These are phyloP conservation scores for Talaromyces sp. DNA, from an alignment of 2,329 filamentous ascomycete genomes.

Conservation along the genomic window DNA sequence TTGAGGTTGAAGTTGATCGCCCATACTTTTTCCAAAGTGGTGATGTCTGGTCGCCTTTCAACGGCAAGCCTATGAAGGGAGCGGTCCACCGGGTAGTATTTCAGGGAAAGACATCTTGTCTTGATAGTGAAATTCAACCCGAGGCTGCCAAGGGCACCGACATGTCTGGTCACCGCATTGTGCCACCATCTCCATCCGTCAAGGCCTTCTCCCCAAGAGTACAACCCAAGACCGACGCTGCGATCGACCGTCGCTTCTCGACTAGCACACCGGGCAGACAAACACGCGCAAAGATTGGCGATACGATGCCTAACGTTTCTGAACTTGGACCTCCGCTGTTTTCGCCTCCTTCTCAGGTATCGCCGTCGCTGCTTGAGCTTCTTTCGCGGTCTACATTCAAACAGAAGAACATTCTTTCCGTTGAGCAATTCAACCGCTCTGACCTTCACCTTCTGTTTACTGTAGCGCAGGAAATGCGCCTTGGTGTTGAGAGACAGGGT, in stretches of 20 bases:
- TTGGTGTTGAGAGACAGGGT: slow-evolving; percentile 88
- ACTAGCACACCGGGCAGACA: slow-evolving; percentile 32
- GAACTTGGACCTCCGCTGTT: slow-evolving; percentile 38
- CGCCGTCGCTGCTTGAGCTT: slow-evolving; percentile 61
- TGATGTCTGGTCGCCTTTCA: slow-evolving; percentile 64
- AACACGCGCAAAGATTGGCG: slow-evolving; percentile 20
- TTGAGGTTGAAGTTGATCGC: slow-evolving; percentile 72
- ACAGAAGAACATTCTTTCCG: slow-evolving; percentile 82
- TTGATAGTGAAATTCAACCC: slow-evolving; percentile 61
- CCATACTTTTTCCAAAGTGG: slow-evolving; percentile 55
- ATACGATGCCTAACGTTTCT: slow-evolving; percentile 18
- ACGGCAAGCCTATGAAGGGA: slow-evolving; percentile 62
- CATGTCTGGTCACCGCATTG: slow-evolving; percentile 63
- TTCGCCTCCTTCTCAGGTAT: slow-evolving; percentile 48
- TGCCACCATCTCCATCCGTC: slow-evolving; percentile 51
- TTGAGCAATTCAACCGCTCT: slow-evolving; percentile 79
- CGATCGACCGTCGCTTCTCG: slow-evolving; percentile 33
- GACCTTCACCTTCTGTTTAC: slow-evolving; percentile 94
- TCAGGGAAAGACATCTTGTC: slow-evolving; percentile 66
- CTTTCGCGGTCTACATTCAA: slow-evolving; percentile 81
- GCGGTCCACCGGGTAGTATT: slow-evolving; percentile 71
- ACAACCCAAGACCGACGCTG: slow-evolving; percentile 29
- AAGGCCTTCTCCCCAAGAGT: slow-evolving; percentile 44
- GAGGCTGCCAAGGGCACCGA: slow-evolving; percentile 61
- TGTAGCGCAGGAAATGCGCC: slow-evolving; percentile 94